Percentiles rank a stretch among this genome's conserved stretches.
phyloP scores from a whole-genome alignment of 352 stramenopile species.

The Phytophthora brassicae region DNA sequence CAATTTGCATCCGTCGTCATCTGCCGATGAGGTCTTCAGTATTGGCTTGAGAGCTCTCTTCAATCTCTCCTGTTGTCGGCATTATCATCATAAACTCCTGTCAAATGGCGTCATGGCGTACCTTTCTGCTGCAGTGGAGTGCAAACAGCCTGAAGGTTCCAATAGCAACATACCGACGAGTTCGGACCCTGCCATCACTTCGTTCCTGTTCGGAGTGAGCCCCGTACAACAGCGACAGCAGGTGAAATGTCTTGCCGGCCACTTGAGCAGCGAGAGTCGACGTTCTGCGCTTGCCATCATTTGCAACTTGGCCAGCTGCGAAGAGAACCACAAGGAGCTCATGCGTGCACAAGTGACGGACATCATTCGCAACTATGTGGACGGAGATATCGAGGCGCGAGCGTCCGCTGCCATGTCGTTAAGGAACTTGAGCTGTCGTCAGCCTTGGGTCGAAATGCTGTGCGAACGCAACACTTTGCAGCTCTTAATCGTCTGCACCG shows the following conservation, averaged over 20 bases:
- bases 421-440: conserved; percentile 69
- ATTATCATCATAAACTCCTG: conserved; percentile 72
- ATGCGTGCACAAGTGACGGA: conserved; percentile 74
- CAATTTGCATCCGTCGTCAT: conserved; percentile 2
- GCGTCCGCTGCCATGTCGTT: conserved; percentile 73
- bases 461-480: conserved; percentile 71
- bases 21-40: conserved; percentile 63
- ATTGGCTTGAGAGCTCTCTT: conserved; percentile 76
- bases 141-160: conserved; percentile 15
- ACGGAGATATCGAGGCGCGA: conserved; percentile 66
- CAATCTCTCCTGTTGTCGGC: conserved; percentile 69
- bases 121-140: conserved; percentile 49
- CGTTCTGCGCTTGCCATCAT: conserved; percentile 68
- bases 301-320: conserved; percentile 75
- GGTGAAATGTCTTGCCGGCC: conserved; percentile 7
- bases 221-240: not conserved
- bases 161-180: not conserved
- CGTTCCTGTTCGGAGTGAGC: conserved; percentile 20
- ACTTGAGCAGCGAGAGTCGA: conserved; percentile 46
- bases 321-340: conserved; percentile 81
- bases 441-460: conserved; percentile 81
- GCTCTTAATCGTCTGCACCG: conserved; percentile 59
- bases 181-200: conserved; percentile 4
- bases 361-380: conserved; percentile 70
- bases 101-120: conserved; percentile 76